These are phyloP conservation scores for Diaporthe vexans DNA, from an alignment of 2,329 filamentous ascomycete species.

Conservation along the genomic window DNA sequence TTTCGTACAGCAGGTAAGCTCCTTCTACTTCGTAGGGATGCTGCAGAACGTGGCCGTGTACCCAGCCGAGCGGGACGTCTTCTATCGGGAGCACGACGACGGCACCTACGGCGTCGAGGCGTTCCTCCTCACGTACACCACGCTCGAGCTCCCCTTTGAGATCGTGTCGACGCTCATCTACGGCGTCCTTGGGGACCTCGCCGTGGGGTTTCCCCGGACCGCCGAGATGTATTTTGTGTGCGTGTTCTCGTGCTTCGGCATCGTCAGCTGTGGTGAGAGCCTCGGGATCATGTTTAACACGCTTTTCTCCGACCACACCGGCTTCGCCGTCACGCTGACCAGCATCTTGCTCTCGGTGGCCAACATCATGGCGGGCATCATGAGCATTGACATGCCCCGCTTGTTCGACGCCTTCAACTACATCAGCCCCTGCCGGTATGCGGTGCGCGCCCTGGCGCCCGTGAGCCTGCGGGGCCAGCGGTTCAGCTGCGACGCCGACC, in stretches of 20 bases:
- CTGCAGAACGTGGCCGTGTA: slow-evolving; percentile 84
- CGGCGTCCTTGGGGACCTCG: slow-evolving; percentile 73
- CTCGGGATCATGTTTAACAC: slow-evolving; percentile 87
- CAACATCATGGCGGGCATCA: slow-evolving; percentile 78
- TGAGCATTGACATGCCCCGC: slow-evolving; percentile 77
- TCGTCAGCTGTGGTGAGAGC: slow-evolving; percentile 81
- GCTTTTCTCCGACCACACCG: slow-evolving; percentile 76
- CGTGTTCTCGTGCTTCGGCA: slow-evolving; percentile 78
- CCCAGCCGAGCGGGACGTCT: slow-evolving; percentile 79
- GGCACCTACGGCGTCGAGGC: slow-evolving; percentile 78
- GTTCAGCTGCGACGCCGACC: slow-evolving; percentile 74
- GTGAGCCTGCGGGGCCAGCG: slow-evolving; percentile 72
- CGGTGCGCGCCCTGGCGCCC: slow-evolving; percentile 74
- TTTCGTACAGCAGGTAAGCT: slow-evolving; percentile 79
- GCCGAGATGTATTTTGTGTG: slow-evolving; percentile 76
- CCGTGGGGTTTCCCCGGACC: slow-evolving; percentile 74
- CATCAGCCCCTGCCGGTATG: slow-evolving; percentile 79
- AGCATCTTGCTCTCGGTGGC: slow-evolving; percentile 78
- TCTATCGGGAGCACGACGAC: slow-evolving; percentile 83
- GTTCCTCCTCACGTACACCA: slow-evolving; percentile 79
- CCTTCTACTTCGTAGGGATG: slow-evolving; percentile 83
- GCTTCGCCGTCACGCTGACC: slow-evolving; percentile 82
- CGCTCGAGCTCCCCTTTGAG: slow-evolving; percentile 81
- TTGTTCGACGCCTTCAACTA: slow-evolving; percentile 79
- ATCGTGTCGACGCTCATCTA: slow-evolving; percentile 75